Percentiles rank a stretch among this genome's conserved stretches.
phyloP scores from a whole-genome alignment of 768 basidiomycete genomes.

The Kwoniella dendrophila region DNA sequence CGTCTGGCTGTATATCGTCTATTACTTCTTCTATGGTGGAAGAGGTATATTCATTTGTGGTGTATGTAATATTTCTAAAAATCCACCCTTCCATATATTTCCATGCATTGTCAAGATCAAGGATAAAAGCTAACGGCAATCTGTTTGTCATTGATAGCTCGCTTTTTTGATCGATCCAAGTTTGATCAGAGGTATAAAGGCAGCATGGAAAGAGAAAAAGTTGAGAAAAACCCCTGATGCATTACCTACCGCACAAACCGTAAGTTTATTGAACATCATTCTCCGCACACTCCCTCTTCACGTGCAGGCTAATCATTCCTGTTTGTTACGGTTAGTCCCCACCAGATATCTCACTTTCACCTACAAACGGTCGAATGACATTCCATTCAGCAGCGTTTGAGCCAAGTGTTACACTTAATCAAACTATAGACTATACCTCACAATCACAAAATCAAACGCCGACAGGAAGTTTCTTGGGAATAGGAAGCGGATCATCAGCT shows the following conservation, averaged over 20 bases:
- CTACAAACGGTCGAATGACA: neutral
- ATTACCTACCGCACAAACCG: neutral
- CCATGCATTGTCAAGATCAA: too few relatives aligned
- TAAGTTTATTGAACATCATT: neutral
- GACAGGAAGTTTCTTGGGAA: neutral
- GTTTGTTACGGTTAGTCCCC: neutral
- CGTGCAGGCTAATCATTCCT: neutral
- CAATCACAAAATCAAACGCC: neutral
- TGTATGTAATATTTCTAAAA: conserved; percentile 11
- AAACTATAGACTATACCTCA: neutral
- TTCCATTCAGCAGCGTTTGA: neutral
- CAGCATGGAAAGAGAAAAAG: conserved; percentile 13
- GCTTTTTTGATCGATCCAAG: conserved; percentile 5
- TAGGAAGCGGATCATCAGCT: neutral
- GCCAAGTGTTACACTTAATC: conserved; percentile 1
- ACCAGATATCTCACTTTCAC: neutral
- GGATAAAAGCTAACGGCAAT: too few relatives aligned
- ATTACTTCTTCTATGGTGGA: conserved; percentile 35
- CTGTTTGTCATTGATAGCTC: neutral
- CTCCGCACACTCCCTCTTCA: neutral
- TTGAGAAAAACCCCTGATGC: neutral
- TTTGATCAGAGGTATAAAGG: conserved; percentile 14
- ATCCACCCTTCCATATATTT: too few relatives aligned
- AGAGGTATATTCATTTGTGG: conserved; percentile 34
- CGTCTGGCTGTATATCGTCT: conserved; percentile 27